A percentile compares a stretch with the other conserved stretches of the same genome.
These are phyloP conservation scores for Cordyceps javanica DNA, from an alignment of 2,329 filamentous ascomycete species.

Conservation along the genomic window DNA sequence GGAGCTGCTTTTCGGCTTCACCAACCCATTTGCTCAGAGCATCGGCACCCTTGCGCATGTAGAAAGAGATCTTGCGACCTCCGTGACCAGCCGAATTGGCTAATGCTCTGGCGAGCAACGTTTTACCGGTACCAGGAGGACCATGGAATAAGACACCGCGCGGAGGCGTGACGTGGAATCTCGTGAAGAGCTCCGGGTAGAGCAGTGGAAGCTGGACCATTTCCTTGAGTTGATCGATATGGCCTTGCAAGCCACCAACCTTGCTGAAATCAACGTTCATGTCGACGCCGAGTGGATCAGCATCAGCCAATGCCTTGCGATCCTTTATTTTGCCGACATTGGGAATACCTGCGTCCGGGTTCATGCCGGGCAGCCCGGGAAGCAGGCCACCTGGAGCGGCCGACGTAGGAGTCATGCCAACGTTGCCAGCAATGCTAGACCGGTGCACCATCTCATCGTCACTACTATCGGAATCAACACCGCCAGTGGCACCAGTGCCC, in stretches of 20 bases:
- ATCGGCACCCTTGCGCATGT: slow-evolving; percentile 98
- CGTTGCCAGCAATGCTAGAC: slow-evolving; percentile 48
- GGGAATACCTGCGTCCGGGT: slow-evolving; percentile 46
- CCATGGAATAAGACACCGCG: slow-evolving; percentile 95
- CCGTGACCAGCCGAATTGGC: slow-evolving; percentile 86
- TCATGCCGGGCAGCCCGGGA: slow-evolving; percentile 32
- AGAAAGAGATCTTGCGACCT: slow-evolving; percentile 94
- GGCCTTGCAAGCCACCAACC: slow-evolving; percentile 84
- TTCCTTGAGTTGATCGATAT: slow-evolving; percentile 96
- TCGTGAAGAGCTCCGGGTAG: slow-evolving; percentile 89
- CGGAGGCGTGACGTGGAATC: slow-evolving; percentile 88
- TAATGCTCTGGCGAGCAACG: slow-evolving; percentile 85
- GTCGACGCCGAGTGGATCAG: slow-evolving; percentile 90
- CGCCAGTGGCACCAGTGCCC: slow-evolving; percentile 67
- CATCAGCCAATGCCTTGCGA: slow-evolving; percentile 84
- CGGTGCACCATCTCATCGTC: slow-evolving; percentile 79
- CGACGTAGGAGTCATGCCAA: slow-evolving; percentile 55
- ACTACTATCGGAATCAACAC: slow-evolving; percentile 90
- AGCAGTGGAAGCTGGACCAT: slow-evolving; percentile 94
- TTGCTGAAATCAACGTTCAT: slow-evolving; percentile 89
- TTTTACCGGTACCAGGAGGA: slow-evolving; percentile 95
- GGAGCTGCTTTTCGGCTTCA: slow-evolving; percentile 91
- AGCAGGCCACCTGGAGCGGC: slow-evolving; percentile 41
- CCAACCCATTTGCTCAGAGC: slow-evolving; percentile 98
- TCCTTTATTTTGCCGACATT: slow-evolving; percentile 94